Evolutionary conservation across 2,329 filamentous ascomycete genomes (phyloP).

Genomic region (Monilinia fructicola): DNA sequence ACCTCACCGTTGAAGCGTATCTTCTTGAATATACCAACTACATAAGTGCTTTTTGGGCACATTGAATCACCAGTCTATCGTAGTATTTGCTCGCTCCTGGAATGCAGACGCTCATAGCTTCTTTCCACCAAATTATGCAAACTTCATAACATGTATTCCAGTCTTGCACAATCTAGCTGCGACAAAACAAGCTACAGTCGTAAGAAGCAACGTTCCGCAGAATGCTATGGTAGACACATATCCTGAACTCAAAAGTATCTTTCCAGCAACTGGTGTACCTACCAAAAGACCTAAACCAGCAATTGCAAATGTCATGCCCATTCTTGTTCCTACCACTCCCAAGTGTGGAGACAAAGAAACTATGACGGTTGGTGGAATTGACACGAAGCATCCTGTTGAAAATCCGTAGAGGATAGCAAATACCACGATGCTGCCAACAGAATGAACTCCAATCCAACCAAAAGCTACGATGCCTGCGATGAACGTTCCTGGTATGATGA

Average conservation of each 20-base stretch:
- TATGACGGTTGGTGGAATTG: conserved; percentile 27
- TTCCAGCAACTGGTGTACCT: conserved; percentile 24
- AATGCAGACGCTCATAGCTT: not conserved
- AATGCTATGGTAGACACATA: conserved; percentile 17
- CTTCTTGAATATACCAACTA: too few species aligned
- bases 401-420: conserved; percentile 30
- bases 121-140: not conserved
- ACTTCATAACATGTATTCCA: conserved; percentile 2
- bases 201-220: conserved; percentile 12
- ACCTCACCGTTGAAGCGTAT: too few species aligned
- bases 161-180: conserved; percentile 16
- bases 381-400: conserved; percentile 29
- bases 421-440: conserved; percentile 25
- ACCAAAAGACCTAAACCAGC: conserved; percentile 25
- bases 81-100: not conserved
- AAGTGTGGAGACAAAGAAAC: conserved; percentile 24
- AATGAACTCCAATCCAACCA: conserved; percentile 26
- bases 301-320: conserved; percentile 27
- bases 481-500: conserved; percentile 40
- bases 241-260: conserved; percentile 14
- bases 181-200: conserved; percentile 1
- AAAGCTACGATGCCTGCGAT: conserved; percentile 25
- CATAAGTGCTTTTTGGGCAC: too few species aligned
- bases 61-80: not conserved
- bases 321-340: conserved; percentile 24